These are phyloP conservation scores for Suhomyces panamericanus DNA, from an alignment of 1,139 yeast genomes.

Conservation along the genomic window DNA sequence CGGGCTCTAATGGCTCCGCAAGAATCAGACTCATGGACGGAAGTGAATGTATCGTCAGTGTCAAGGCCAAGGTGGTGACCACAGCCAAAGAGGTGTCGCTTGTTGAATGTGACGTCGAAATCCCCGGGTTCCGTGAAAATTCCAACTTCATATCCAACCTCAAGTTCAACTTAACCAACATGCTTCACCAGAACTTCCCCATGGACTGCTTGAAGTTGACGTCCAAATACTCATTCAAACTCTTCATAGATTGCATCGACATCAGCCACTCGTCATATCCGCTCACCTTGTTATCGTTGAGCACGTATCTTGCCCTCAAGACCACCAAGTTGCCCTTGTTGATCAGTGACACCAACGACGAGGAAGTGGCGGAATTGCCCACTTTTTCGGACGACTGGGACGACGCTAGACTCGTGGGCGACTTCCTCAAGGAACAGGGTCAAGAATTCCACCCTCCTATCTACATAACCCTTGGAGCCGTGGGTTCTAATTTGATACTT, in stretches of 20 bases:
- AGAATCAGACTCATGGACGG: conserved; percentile 85
- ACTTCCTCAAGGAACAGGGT: conserved; percentile 22
- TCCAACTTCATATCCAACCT: conserved; percentile 61
- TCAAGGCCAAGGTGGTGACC: conserved; percentile 81
- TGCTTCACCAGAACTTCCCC: conserved; percentile 52
- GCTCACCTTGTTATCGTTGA: conserved; percentile 71
- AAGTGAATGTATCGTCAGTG: conserved; percentile 86
- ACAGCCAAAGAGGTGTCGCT: conserved; percentile 44
- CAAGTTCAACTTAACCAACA: conserved; percentile 49
- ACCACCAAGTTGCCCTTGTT: conserved; percentile 76
- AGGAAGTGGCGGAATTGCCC: conserved; percentile 78
- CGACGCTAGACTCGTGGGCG: conserved; percentile 49
- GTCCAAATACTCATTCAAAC: conserved; percentile 69
- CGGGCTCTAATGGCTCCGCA: conserved; percentile 89
- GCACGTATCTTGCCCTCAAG: conserved; percentile 76
- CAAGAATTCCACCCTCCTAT: conserved; percentile 66
- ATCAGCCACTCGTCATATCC: conserved; percentile 72
- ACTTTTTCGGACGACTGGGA: conserved; percentile 89
- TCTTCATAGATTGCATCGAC: conserved; percentile 77
- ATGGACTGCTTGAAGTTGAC: conserved; percentile 58
- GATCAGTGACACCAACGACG: conserved; percentile 58
- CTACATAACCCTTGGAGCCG: conserved; percentile 69
- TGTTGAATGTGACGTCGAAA: conserved; percentile 75
- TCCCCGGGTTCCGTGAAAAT: conserved; percentile 70
- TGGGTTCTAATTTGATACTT: conserved; percentile 64